A percentile compares a stretch with the other conserved stretches of the same genome.
Conservation (phyloP, 1,284 basidiomycete genomes). For the Irpex rosettiformis region DNA sequence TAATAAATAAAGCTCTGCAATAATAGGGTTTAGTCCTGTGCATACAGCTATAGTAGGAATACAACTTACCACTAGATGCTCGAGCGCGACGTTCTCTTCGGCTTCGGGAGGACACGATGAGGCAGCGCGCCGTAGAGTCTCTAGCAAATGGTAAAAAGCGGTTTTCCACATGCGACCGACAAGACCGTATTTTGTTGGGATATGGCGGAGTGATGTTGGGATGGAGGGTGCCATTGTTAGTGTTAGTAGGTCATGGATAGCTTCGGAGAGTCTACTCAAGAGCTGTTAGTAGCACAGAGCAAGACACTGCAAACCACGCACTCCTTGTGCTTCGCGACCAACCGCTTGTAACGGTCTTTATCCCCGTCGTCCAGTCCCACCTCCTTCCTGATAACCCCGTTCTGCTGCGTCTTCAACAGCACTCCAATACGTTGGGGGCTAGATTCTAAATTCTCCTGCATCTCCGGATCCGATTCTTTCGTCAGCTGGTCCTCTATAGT, state of each 20-base stretch:
- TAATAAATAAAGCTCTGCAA: constrained; percentile 81
- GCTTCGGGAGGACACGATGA: constrained; percentile 50
- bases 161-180: constrained; percentile 92
- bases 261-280: constrained; percentile 72
- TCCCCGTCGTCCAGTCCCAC: constrained; percentile 48
- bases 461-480: constrained; percentile 49
- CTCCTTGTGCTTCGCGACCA: constrained; percentile 72
- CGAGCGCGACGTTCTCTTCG: constrained; percentile 60
- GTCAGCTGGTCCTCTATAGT: constrained; percentile 71
- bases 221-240: constrained; percentile 85
- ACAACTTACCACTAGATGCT: constrained; percentile 31
- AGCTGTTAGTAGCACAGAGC: background rate
- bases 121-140: constrained; percentile 83
- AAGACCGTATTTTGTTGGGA: constrained; percentile 94
- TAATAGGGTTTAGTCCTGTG: background rate
- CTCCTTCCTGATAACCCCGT: constrained; percentile 27
- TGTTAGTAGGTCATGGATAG: constrained; percentile 84
- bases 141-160: constrained; percentile 87
- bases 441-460: constrained; percentile 21
- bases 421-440: constrained; percentile 34
- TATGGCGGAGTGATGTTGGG: constrained; percentile 83
- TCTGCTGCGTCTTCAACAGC: constrained; percentile 41
- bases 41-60: background rate
- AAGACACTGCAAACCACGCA: constrained; percentile 30
- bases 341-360: constrained; percentile 60